These are phyloP conservation scores for Leucosporidium scottii DNA, from an alignment of 768 basidiomycete genomes.

Conservation along the genomic window DNA sequence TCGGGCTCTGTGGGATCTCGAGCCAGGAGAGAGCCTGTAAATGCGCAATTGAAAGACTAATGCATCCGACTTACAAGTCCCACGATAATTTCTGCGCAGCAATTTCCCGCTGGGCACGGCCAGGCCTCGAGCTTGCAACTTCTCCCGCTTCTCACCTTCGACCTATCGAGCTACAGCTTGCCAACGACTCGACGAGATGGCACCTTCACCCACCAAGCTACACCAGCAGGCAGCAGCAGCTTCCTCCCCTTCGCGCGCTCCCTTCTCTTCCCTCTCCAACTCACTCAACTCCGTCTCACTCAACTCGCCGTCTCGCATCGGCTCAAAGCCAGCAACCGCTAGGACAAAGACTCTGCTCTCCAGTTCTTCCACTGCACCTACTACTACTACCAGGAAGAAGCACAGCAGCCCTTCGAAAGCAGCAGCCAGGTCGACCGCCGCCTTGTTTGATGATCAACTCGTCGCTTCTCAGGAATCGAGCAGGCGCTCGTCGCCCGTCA, in stretches of 20 bases:
- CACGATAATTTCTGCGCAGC: too few relatives aligned
- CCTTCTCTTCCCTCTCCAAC: background rate
- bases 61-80: too few relatives aligned
- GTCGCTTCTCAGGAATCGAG: conserved; percentile 8
- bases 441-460: background rate
- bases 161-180: too few relatives aligned
- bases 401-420: conserved; percentile 7
- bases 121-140: too few relatives aligned
- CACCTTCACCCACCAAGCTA: too few relatives aligned
- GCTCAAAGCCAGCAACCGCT: conserved; percentile 6
- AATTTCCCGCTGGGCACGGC: too few relatives aligned
- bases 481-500: conserved; percentile 17
- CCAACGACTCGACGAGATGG: too few relatives aligned
- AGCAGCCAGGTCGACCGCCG: conserved; percentile 12
- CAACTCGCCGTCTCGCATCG: conserved; percentile 19
- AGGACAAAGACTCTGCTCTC: conserved; percentile 20
- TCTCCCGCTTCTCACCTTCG: too few relatives aligned
- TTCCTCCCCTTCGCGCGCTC: background rate
- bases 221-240: background rate
- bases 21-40: too few relatives aligned
- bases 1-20: too few relatives aligned
- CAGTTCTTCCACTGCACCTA: background rate
- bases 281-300: background rate
- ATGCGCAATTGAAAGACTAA: too few relatives aligned
- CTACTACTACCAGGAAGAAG: conserved; percentile 21